Conservation (phyloP, 2,329 filamentous ascomycete species). For the Trichoderma oligosporum region DNA sequence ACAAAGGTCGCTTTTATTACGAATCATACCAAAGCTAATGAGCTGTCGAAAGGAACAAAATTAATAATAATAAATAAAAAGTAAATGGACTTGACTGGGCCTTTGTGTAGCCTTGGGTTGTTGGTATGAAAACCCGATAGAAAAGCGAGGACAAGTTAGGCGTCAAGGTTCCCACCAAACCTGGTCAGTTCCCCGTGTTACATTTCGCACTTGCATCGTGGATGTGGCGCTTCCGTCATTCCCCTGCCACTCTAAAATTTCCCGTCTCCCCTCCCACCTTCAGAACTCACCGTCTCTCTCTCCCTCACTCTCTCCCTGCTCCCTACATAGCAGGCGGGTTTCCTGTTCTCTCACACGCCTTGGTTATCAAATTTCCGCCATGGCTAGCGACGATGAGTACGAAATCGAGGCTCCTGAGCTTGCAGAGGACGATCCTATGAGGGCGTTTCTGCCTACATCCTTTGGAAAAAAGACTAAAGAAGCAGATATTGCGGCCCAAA, state of each 20-base stretch:
- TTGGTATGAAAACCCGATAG: background rate
- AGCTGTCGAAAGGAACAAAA: background rate
- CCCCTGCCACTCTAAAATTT: conserved; percentile 19
- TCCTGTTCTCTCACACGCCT: conserved; percentile 8
- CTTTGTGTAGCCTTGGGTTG: background rate
- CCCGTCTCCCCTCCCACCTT: conserved; percentile 21
- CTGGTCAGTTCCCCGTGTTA: background rate
- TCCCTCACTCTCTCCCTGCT: conserved; percentile 6
- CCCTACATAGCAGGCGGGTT: background rate
- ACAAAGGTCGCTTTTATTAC: background rate
- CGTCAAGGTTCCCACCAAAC: conserved; percentile 14
- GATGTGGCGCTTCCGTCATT: conserved; percentile 13
- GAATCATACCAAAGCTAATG: background rate
- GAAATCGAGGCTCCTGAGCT: conserved; percentile 53
- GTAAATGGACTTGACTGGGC: background rate
- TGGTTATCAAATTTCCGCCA: conserved; percentile 30
- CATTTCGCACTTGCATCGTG: conserved; percentile 11
- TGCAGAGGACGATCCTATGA: conserved; percentile 64
- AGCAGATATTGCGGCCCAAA: conserved; percentile 72
- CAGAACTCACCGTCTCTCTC: conserved; percentile 18
- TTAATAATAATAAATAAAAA: background rate
- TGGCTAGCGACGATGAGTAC: conserved; percentile 60
- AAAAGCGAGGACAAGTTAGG: background rate
- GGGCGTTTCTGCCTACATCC: conserved; percentile 71
- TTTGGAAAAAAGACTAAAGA: conserved; percentile 80